Evolutionary conservation across 2,329 filamentous ascomycete species (phyloP).

Genomic region (Emergomyces pasteurianus): DNA sequence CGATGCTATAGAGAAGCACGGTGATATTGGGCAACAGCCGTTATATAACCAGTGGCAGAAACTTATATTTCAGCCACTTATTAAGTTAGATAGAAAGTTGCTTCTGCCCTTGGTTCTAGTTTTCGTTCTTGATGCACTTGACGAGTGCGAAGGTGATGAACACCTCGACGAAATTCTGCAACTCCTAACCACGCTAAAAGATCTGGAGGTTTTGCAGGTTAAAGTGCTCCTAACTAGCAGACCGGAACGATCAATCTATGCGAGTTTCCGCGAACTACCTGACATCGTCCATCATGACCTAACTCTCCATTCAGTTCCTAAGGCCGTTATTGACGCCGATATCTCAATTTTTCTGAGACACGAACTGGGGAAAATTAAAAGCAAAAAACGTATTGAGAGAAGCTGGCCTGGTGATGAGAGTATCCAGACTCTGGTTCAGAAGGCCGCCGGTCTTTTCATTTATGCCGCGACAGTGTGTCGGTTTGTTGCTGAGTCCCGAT

Average conservation of each 20-base stretch:
- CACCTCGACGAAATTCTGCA: slow-evolving; percentile 14
- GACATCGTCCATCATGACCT: slow-evolving; percentile 12
- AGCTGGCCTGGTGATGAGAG: slow-evolving; percentile 5
- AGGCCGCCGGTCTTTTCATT: slow-evolving; percentile 16
- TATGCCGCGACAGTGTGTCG: slow-evolving; percentile 18
- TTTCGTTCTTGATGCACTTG: slow-evolving; percentile 20
- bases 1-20: slow-evolving; percentile 15
- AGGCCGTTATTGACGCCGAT: slow-evolving; percentile 15
- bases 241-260: slow-evolving; percentile 15
- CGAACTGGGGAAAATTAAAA: slow-evolving; percentile 11
- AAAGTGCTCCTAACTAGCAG: slow-evolving; percentile 22
- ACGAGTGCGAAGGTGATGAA: slow-evolving; percentile 18
- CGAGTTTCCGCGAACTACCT: slow-evolving; percentile 12
- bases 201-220: slow-evolving; percentile 8
- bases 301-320: slow-evolving; percentile 15
- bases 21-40: slow-evolving; percentile 16
- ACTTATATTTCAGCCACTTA: slow-evolving; percentile 16
- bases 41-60: slow-evolving; percentile 17
- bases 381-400: not conserved
- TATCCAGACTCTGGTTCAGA: slow-evolving; percentile 11
- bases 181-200: slow-evolving; percentile 10
- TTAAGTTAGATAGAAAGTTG: slow-evolving; percentile 4
- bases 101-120: slow-evolving; percentile 4
- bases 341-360: slow-evolving; percentile 16
- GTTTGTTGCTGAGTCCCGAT: slow-evolving; percentile 11